Percentiles rank a stretch among this genome's conserved stretches.
phyloP scores from a whole-genome alignment of 148 eudicot species.

The Fagopyrum homotropicum region DNA sequence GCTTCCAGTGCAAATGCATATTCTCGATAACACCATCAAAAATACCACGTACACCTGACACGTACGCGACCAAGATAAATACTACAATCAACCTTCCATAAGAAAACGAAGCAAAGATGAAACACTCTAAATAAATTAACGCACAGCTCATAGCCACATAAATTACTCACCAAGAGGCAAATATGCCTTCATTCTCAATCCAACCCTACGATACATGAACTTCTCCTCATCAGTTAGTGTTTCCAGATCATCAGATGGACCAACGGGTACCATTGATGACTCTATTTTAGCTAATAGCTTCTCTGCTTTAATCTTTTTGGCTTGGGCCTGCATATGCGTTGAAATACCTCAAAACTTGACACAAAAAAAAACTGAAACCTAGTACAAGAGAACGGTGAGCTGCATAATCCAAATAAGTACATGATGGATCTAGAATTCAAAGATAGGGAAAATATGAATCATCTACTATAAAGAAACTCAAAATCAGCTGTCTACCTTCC shows the following conservation, averaged over 20 bases:
- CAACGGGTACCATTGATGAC: constrained; percentile 75
- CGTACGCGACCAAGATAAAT: constrained; percentile 5
- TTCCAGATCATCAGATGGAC: constrained; percentile 90
- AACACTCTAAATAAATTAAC: background rate
- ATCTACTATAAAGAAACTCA: background rate
- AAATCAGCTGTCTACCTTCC: background rate
- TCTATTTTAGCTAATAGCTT: constrained; percentile 67
- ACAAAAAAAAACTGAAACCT: background rate
- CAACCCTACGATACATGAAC: constrained; percentile 76
- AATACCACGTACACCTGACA: constrained; percentile 89
- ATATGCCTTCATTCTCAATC: constrained; percentile 90
- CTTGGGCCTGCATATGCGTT: constrained; percentile 58
- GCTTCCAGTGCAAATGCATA: constrained; percentile 99
- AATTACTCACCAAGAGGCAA: constrained; percentile 81
- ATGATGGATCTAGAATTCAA: background rate
- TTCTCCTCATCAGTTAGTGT: constrained; percentile 94
- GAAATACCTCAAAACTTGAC: constrained; percentile 9
- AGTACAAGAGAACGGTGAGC: background rate
- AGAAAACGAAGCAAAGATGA: background rate
- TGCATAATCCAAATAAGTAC: background rate
- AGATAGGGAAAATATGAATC: background rate
- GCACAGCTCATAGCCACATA: background rate
- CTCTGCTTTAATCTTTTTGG: constrained; percentile 82
- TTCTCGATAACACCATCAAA: constrained; percentile 98
- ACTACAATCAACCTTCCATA: background rate